Conservation (phyloP, 2,329 filamentous ascomycete species). For the Fusarium citri region DNA sequence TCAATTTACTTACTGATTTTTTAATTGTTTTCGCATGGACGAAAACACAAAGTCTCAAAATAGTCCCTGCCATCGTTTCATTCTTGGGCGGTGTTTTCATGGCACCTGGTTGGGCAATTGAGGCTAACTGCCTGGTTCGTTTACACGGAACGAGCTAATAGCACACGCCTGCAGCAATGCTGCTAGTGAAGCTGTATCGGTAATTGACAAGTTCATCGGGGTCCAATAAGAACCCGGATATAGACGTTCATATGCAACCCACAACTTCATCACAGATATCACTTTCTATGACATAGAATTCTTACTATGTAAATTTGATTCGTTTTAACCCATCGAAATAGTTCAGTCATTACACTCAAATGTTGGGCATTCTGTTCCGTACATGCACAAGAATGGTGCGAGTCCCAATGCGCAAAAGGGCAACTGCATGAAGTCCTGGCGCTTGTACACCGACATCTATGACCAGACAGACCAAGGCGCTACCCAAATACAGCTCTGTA, state of each 20-base stretch:
- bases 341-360: background rate
- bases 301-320: background rate
- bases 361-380: background rate
- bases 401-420: conserved; percentile 9
- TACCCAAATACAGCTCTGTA: conserved; percentile 13
- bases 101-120: background rate
- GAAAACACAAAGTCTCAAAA: background rate
- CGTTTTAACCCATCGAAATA: too few relatives aligned
- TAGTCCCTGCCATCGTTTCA: conserved; percentile 3
- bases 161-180: conserved; percentile 5
- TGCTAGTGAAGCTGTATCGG: background rate
- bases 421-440: conserved; percentile 20
- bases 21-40: background rate
- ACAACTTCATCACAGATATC: background rate
- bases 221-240: background rate
- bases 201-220: background rate
- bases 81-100: background rate
- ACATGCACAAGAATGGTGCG: background rate
- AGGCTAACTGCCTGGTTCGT: background rate
- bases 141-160: conserved; percentile 22
- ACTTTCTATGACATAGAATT: background rate
- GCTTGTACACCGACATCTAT: conserved; percentile 36
- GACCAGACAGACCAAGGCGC: conserved; percentile 30
- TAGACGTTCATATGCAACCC: background rate
- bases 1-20: conserved; percentile 4